These are phyloP conservation scores for Albugo laibachii DNA, from an alignment of 352 stramenopile genomes.

Conservation along the genomic window DNA sequence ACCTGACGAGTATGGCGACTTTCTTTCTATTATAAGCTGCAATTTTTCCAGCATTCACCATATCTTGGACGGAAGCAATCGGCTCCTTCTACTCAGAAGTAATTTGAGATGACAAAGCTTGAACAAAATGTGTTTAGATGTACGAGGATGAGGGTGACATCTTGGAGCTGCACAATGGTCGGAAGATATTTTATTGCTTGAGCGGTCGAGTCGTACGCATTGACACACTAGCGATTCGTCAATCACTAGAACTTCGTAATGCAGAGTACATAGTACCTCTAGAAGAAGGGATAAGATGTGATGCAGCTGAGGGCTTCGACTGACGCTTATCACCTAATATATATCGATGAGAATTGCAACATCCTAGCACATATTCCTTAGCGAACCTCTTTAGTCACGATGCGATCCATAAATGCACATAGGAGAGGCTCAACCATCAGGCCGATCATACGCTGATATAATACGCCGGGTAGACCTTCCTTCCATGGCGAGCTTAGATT, in stretches of 20 bases:
- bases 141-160: conserved; percentile 30
- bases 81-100: conserved; percentile 24
- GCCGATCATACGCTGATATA: conserved; percentile 36
- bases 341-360: conserved; percentile 10
- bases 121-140: not conserved
- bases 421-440: conserved; percentile 28
- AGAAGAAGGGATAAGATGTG: conserved; percentile 23
- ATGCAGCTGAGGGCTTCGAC: conserved; percentile 18
- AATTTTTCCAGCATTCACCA: conserved; percentile 25
- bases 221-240: conserved; percentile 15
- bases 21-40: conserved; percentile 20
- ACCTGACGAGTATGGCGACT: conserved; percentile 26
- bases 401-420: too few species aligned
- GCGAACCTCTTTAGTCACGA: conserved; percentile 20
- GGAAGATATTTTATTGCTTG: conserved; percentile 33
- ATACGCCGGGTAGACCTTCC: conserved; percentile 23
- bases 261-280: conserved; percentile 14
- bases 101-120: not conserved
- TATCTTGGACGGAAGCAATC: conserved; percentile 29
- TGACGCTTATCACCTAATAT: not conserved
- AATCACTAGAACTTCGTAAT: not conserved
- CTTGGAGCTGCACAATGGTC: conserved; percentile 23
- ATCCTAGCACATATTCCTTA: conserved; percentile 23
- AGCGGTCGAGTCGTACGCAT: conserved; percentile 20
- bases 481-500: conserved; percentile 34